A percentile compares a stretch with the other conserved stretches of the same genome.
Conservation (phyloP, 1,284 basidiomycete genomes). For the Ceratobasidium theobromae region DNA sequence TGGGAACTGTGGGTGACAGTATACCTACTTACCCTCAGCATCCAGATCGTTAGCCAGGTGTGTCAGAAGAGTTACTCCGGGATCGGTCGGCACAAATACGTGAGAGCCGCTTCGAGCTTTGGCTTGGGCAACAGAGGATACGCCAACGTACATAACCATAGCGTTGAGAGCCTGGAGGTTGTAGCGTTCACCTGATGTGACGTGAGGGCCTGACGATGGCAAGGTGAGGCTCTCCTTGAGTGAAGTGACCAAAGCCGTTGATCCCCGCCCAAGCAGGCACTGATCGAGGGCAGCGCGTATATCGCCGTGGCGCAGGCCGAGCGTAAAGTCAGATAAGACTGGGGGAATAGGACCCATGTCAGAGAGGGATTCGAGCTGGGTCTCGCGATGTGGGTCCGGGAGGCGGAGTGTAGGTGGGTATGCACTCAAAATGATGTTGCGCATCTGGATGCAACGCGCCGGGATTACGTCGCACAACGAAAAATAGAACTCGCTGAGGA, state of each 20-base stretch:
- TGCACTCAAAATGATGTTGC: conserved; percentile 94
- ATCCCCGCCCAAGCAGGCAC: conserved; percentile 71
- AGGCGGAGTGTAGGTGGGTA: conserved; percentile 87
- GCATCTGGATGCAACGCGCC: conserved; percentile 89
- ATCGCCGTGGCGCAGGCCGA: conserved; percentile 75
- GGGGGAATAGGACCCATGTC: conserved; percentile 90
- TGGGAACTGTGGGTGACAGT: background rate
- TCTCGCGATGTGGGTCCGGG: conserved; percentile 82
- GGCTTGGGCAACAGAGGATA: conserved; percentile 82
- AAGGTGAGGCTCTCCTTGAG: conserved; percentile 76
- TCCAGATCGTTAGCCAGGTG: conserved; percentile 83
- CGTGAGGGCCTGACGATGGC: conserved; percentile 50
- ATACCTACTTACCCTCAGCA: conserved; percentile 70
- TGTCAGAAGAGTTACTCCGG: conserved; percentile 78
- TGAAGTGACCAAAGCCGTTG: conserved; percentile 69
- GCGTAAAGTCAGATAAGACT: conserved; percentile 87
- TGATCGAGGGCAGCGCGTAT: conserved; percentile 79
- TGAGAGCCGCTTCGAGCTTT: conserved; percentile 78
- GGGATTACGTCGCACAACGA: conserved; percentile 93
- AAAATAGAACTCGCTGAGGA: conserved; percentile 96
- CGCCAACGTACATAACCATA: conserved; percentile 92
- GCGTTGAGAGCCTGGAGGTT: conserved; percentile 89
- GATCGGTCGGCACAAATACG: conserved; percentile 76
- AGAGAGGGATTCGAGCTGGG: conserved; percentile 70
- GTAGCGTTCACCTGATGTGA: conserved; percentile 63